A percentile compares a stretch with the other conserved stretches of the same genome.
These are phyloP conservation scores for Ceratocystis eucalypticola DNA, from an alignment of 2,329 filamentous ascomycete genomes.

Conservation along the genomic window DNA sequence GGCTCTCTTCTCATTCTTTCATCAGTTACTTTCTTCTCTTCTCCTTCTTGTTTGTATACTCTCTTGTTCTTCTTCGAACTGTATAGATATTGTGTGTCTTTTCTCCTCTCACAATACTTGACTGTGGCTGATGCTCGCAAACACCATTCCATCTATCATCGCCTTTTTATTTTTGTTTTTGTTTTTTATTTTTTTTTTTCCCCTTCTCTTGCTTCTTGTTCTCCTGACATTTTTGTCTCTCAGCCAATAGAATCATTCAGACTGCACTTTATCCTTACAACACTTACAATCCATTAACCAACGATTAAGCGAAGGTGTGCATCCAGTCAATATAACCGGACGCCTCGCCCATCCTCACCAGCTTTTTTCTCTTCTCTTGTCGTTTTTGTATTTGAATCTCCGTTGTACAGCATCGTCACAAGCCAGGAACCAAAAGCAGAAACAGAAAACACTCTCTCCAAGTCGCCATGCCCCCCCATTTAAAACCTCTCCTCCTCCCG, in stretches of 20 bases:
- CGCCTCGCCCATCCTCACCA: slow-evolving; percentile 11
- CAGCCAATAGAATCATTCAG: slow-evolving; percentile 7
- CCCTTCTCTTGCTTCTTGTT: not conserved
- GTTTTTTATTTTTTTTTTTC: not conserved
- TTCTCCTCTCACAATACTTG: not conserved
- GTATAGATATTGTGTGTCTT: not conserved
- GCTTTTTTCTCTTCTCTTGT: not conserved
- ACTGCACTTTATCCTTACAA: not conserved
- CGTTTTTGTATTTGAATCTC: not conserved
- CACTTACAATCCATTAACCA: slow-evolving; percentile 3
- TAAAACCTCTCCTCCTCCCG: slow-evolving; percentile 42
- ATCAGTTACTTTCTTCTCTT: not conserved
- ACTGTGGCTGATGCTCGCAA: not conserved
- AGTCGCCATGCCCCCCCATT: slow-evolving; percentile 33
- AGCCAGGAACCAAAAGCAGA: slow-evolving; percentile 2
- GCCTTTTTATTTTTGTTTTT: not conserved
- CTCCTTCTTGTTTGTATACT: not conserved
- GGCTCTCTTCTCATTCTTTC: not conserved
- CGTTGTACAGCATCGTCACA: slow-evolving; percentile 6
- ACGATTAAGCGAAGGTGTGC: not conserved
- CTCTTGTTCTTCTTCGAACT: not conserved
- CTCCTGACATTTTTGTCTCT: not conserved
- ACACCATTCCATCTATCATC: not conserved
- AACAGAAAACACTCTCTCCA: not conserved
- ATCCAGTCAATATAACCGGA: slow-evolving; percentile 12